Evolutionary conservation across 2,329 filamentous ascomycete genomes (phyloP), one percentile per base, ranked within the genome.

Genomic region (Thielaviopsis punctulata): DNA sequence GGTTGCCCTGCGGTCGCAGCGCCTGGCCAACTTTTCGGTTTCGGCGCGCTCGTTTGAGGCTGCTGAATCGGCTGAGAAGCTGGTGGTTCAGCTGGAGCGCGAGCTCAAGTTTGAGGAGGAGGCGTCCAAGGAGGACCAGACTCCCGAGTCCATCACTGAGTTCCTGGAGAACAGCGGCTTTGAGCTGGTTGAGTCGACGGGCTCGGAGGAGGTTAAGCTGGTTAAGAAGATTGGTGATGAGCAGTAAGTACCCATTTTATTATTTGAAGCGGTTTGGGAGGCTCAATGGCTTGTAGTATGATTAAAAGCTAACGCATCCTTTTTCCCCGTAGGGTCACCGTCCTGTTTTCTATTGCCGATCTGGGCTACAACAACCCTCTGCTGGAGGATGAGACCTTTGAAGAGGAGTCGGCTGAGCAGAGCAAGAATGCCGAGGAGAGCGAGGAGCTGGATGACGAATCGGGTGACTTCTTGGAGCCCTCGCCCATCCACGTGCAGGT

Each of bases 151-250:
- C 65, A 77, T 95, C 66, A 82, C 87, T 69, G 86, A 92, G 65
- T 95, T 93, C 68, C 69, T 95, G 47, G 80, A 90, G 63, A 90
- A 86, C 70, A 82, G 82, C 63, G 77, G 82, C 41, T 98, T 88
- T 68, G 75, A 90, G 74, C 75, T 92, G 56, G 73, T 86, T 62
- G 92, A 98, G 67, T 79, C 75, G 27, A 74, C 82, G 24, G 92
- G 92, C 57, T 77, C 87, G 66, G 86, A 96, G 70, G 87, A 95
- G 60, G 85, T 98, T 59, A 75, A 84, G 62, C 75, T 98, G 59
- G 84, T 80, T 56, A 84, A 89, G 62, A 82, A 77, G 58, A 90
- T 86, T 62, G 85, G 84, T 61, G 82, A 94, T 57, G 92, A 98
- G 73, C 86, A 82, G 87, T 92, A 68, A 68, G 80, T 67, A 48